Base-by-base conservation (phyloP, 1,284 basidiomycete genomes). In the Moesziomyces sp. region DNA sequence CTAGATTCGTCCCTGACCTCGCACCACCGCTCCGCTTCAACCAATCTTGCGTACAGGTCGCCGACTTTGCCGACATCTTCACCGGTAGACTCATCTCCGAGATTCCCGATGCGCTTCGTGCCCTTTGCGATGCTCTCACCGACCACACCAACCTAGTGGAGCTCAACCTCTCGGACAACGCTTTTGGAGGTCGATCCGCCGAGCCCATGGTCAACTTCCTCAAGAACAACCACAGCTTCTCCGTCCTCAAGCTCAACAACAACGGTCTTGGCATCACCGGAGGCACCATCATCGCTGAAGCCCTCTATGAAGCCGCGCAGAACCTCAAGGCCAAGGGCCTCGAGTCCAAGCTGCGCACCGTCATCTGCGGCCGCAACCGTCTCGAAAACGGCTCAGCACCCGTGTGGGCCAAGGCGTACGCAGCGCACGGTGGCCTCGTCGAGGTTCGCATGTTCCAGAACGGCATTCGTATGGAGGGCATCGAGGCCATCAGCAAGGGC, bases 21-120 rank as follows among this genome's bases (percentile, higher is more conserved):
- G 14, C 18, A 45, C 45, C 19, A 24, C n/a, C 54, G 43, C 21
- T 38, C 5, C n/a, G 26, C 23, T 11, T n/a, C 35, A 44, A 19
- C 46, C 19, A 60, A 97, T 40, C 23, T 9, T n/a, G 38, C 53
- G 11, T 50, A n/a, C 60, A 97, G 94, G 87, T 97, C 58, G 96
- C 94, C 75, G 91, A 98, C 87, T 92, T 98, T 77, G 92, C 94
- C 49, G 97, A 98, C 86, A 96, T 99, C 86, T 99, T 99, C 86
- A 98, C 96, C 11, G 93, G 95, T 52, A 91, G 97, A 65, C 88
- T 97, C 76, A 98, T 98, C 86, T 88, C 90, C 67, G 96, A 99
- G 86, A 98, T 99, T 83, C 97, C 97, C 5, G 89, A 88, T 76
- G 93, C 96, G 3, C 90, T 99, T 46, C 88, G 90, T 42, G 91